A percentile compares a stretch with the other conserved stretches of the same genome.
phyloP scores from a whole-genome alignment of 225 moss, liverwort and hornwort species.

The Pseudisothecium myosuroides region DNA sequence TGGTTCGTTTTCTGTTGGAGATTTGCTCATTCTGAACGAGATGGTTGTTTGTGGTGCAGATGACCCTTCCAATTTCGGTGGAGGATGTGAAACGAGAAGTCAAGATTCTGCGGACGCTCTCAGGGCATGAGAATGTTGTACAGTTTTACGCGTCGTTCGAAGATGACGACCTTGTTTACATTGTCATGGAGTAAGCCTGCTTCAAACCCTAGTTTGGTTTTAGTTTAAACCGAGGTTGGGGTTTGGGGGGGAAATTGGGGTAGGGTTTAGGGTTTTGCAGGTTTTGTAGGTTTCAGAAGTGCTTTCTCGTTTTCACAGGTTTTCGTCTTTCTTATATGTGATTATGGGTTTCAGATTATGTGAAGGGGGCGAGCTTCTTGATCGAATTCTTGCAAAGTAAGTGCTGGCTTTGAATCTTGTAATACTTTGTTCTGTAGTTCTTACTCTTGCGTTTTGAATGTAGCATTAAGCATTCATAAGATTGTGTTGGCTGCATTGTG shows the following conservation, averaged over 20 bases:
- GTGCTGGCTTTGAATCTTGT: background rate
- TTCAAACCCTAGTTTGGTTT: background rate
- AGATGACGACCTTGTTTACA: constrained; percentile 91
- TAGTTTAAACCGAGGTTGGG: background rate
- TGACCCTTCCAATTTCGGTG: constrained; percentile 83
- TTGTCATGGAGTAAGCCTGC: constrained; percentile 76
- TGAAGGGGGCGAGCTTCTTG: constrained; percentile 50
- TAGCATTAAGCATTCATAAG: background rate
- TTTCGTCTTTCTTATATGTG: background rate
- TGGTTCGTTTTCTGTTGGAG: background rate
- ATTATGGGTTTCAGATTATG: constrained; percentile 17
- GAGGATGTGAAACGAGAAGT: constrained; percentile 95
- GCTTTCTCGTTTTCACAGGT: background rate
- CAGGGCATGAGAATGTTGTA: constrained; percentile 94
- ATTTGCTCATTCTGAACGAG: background rate
- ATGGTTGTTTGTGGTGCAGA: constrained; percentile 13
- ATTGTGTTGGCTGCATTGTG: background rate
- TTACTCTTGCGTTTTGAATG: background rate
- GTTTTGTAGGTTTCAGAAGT: background rate
- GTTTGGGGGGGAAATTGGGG: background rate
- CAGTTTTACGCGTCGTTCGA: constrained; percentile 83
- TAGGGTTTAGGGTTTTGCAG: constrained; percentile 25
- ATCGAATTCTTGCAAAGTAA: constrained; percentile 48
- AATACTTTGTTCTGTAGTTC: background rate
- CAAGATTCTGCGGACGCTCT: constrained; percentile 64